phyloP scores from a whole-genome alignment of 164 flowering plant genomes.

The Magnolia officinalis region DNA sequence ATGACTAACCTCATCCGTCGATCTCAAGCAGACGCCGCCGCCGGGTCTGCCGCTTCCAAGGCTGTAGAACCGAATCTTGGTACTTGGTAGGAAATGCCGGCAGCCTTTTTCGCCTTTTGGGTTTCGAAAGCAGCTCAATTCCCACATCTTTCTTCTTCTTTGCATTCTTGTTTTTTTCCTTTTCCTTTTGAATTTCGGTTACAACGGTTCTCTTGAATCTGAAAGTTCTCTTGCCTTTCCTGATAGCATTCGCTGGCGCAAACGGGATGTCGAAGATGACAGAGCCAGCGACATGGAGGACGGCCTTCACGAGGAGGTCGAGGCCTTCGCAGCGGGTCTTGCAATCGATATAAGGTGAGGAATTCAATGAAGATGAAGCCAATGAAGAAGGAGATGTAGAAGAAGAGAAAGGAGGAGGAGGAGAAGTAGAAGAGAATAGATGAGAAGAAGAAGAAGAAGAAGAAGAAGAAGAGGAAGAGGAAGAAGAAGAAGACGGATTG shows the following conservation, averaged over 20 bases:
- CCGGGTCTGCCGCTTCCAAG: slow-evolving; percentile 32
- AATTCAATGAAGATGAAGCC: slow-evolving; percentile 12
- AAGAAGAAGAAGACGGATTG: background rate
- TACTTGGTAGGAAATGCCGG: slow-evolving; percentile 41
- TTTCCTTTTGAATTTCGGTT: slow-evolving; percentile 10
- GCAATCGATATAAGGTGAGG: slow-evolving; percentile 12
- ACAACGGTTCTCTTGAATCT: slow-evolving; percentile 19
- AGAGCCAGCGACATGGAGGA: slow-evolving; percentile 33
- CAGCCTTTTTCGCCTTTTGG: slow-evolving; percentile 24
- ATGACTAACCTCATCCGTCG: slow-evolving; percentile 13
- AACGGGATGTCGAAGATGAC: slow-evolving; percentile 39
- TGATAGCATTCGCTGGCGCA: slow-evolving; percentile 38
- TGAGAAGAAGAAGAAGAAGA: slow-evolving; percentile 12
- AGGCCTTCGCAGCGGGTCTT: slow-evolving; percentile 41
- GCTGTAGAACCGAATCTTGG: slow-evolving; percentile 43
- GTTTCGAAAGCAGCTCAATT: slow-evolving; percentile 16
- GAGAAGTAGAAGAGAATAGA: background rate
- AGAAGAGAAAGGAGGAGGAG: slow-evolving; percentile 10
- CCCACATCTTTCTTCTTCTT: slow-evolving; percentile 3
- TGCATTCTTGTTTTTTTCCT: slow-evolving; percentile 9
- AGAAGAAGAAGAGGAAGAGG: background rate
- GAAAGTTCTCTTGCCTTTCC: slow-evolving; percentile 31
- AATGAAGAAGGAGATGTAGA: slow-evolving; percentile 10
- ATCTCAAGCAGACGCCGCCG: slow-evolving; percentile 4
- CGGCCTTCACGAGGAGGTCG: slow-evolving; percentile 50